Evolutionary conservation across 2,329 filamentous ascomycete species (phyloP).

Genomic region (Hypoxylon sp.): DNA sequence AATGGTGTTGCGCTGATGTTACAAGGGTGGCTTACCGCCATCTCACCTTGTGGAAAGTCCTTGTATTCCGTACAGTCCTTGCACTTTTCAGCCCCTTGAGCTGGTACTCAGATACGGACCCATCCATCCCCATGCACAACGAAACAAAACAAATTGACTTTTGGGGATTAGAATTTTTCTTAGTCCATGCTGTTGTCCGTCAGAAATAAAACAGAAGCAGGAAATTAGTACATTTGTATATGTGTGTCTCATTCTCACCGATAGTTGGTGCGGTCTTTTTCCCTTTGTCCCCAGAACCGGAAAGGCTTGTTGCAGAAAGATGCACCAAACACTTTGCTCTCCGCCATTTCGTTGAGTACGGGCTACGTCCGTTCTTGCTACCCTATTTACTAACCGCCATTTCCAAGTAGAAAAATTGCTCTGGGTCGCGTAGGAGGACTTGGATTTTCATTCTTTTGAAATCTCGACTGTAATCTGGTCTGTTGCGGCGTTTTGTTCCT

Average conservation of each 20-base stretch:
- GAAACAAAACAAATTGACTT: constrained; percentile 23
- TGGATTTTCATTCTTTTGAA: constrained; percentile 33
- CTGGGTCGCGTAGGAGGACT: constrained; percentile 25
- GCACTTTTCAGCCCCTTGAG: constrained; percentile 31
- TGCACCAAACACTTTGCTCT: constrained; percentile 38
- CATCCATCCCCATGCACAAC: constrained; percentile 16
- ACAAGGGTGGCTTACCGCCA: constrained; percentile 36
- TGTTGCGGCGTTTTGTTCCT: constrained; percentile 32
- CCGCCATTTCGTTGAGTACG: constrained; percentile 43
- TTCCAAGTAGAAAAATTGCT: constrained; percentile 34
- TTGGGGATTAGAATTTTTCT: constrained; percentile 25
- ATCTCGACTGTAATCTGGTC: constrained; percentile 24
- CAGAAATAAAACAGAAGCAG: constrained; percentile 17
- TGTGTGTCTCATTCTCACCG: constrained; percentile 49
- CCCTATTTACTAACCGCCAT: constrained; percentile 36
- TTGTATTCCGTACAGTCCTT: no score
- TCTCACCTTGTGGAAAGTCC: constrained; percentile 37
- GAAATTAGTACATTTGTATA: constrained; percentile 34
- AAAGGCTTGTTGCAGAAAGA: constrained; percentile 48
- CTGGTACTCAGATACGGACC: constrained; percentile 34
- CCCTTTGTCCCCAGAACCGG: constrained; percentile 43
- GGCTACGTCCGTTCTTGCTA: constrained; percentile 35
- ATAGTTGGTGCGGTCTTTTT: constrained; percentile 44
- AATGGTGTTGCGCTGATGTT: constrained; percentile 22
- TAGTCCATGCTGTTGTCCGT: constrained; percentile 34